These are phyloP conservation scores for Xylariaceae sp. DNA, from an alignment of 2,329 filamentous ascomycete species.

Conservation along the genomic window DNA sequence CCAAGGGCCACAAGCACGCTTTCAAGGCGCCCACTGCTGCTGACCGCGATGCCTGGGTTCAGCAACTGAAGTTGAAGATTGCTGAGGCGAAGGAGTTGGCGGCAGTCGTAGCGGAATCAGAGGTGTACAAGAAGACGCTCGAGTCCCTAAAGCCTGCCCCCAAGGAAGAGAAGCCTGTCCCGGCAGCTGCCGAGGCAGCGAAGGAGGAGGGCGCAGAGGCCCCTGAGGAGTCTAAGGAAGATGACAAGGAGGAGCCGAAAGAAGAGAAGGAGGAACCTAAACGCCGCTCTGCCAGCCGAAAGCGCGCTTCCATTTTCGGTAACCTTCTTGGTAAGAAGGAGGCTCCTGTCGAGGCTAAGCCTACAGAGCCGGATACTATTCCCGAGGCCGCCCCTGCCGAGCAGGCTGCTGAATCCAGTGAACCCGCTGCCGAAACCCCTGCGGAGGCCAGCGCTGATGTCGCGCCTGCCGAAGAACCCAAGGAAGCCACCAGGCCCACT, in stretches of 20 bases:
- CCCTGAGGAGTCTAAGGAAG: constrained; percentile 42
- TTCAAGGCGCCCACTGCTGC: constrained; percentile 73
- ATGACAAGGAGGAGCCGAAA: constrained; percentile 37
- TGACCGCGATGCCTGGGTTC: constrained; percentile 90
- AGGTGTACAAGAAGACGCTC: constrained; percentile 82
- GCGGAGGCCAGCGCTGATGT: constrained; percentile 22
- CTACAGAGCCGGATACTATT: constrained; percentile 29
- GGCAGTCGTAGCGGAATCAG: constrained; percentile 66
- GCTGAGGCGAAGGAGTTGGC: constrained; percentile 79
- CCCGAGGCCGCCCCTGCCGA: constrained; percentile 30
- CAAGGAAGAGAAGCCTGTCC: constrained; percentile 42
- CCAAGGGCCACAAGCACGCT: constrained; percentile 83
- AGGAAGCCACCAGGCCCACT: constrained; percentile 40
- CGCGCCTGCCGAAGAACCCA: constrained; percentile 33
- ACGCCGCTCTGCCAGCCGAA: constrained; percentile 58
- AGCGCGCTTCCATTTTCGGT: constrained; percentile 61
- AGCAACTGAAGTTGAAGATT: constrained; percentile 74
- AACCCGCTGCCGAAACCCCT: constrained; percentile 34
- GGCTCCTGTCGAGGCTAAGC: constrained; percentile 34
- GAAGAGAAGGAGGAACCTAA: constrained; percentile 54
- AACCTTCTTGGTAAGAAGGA: constrained; percentile 50
- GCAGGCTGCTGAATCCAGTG: constrained; percentile 21
- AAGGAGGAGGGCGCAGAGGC: constrained; percentile 42
- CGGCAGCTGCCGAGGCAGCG: constrained; percentile 30
- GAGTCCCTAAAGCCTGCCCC: constrained; percentile 58